Base-by-base conservation (phyloP, 163 green algal species). In the Scenedesmus sp. region DNA sequence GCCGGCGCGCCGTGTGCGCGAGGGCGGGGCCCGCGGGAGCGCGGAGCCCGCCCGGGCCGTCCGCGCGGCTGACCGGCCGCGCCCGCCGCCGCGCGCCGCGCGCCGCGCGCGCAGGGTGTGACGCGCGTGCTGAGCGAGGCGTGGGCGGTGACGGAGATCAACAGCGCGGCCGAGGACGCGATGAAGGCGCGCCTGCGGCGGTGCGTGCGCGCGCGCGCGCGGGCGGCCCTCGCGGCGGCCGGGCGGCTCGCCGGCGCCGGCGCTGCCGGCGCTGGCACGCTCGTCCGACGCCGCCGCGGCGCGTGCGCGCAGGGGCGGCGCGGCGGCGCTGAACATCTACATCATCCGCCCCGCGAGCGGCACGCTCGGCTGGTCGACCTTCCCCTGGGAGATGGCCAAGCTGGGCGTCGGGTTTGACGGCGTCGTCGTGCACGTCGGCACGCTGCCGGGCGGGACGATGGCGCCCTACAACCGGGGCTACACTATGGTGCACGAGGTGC, bases 401-500 rank as follows among this genome's bases (percentile, higher is more conserved):
- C 39, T 77, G 53, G 63, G 53, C 18, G 29, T 50, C 39, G 4
- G 31, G 2, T 81, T 75, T 74, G 74, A 75, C 22, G 74, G 74
- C 0, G 74, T 81, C 33, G 60, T 81, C 24, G 50, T 75, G 11
- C 50, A 65, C 26, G 17, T 73, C 9, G 50, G 62, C n/a, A 81
- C 74, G 11, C 22, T 81, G 36, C 74, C 74, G 13, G 74, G 62
- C 2, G 60, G 50, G 22, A 81, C 11, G 7, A 81, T 81, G 74
- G 36, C 33, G 22, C 71, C 71, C 6, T 81, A 81, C 48, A 81
- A 74, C 48, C 57, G 60, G 62, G 74, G 74, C 33, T 66, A 50
- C 24, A 81, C 74, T 14, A 48, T 81, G 29, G 74, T 74, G 34
- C 74, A 81, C 24, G 74, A 81, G 74, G 74, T 81, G 44, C 9